Base-by-base conservation (phyloP, 257 asterid species). In the Verbascum thapsus region DNA sequence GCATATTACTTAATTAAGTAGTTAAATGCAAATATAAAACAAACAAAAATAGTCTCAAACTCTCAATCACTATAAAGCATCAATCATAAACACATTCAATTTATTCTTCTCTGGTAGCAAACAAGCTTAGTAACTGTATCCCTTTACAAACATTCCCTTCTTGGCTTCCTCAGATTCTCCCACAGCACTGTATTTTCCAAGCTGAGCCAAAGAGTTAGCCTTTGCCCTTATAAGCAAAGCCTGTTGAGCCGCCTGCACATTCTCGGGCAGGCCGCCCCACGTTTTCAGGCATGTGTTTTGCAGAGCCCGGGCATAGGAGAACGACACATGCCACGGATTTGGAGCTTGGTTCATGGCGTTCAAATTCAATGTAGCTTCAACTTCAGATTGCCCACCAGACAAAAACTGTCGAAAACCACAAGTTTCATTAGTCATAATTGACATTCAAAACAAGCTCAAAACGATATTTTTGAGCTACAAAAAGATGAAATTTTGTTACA, bases 351-450 rank as follows among this genome's bases (percentile, higher is more conserved):
- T 83, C 90, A 83, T 83, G 22, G 90, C 90, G 37, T 83, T 80
- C 85, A 83, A 74, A 77, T 83, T 83, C 63, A 78, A 71, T 49
- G 90, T 83, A 5, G 87, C 90, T 68, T 83, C 90, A 26, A 78
- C 87, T 66, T 83, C 90, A 38, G 90, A 83, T 76, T 83, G 90
- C n/a, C 90, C 90, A 58, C 90, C 90, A 55, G 90, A 83, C 76
- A 83, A 80, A 64, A 83, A 83, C 90, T 83, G 81, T 58, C 16
- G 61, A 43, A 42, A 51, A 26, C n/a, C n/a, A n/a, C 32, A 26
- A 26, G 32, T 26, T 26, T 26, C 32, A 26, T 26, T 26, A 26
- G 32, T 26, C 32, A n/a, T n/a, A n/a, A n/a, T 26, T 26, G 5
- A 26, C 32, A 26, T 26, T 26, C 32, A 26, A 26, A 26, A 26